Base-by-base conservation (phyloP, 768 basidiomycete genomes). In the Auriscalpium vulgare region DNA sequence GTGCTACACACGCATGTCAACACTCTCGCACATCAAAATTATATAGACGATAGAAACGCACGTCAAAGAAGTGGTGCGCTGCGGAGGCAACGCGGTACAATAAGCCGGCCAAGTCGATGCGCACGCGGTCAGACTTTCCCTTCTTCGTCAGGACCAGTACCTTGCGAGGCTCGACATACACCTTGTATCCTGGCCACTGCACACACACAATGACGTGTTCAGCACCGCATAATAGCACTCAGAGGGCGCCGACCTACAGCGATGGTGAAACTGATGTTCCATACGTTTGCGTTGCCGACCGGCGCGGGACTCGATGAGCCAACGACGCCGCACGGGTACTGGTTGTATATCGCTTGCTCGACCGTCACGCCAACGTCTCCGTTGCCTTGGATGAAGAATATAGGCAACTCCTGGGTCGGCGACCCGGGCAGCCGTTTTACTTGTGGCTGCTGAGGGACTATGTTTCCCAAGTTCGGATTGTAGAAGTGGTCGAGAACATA, bases 71-170 rank as follows among this genome's bases (percentile, higher is more conserved):
- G 52, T 57, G 46, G 43, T 62, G 59, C 10, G 60, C 36, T 7
- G 61, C 54, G 14, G 59, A 59, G 6, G 59, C 61, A 6, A 62
- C 50, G 43, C 60, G 61, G 29, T 55, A 50, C 10, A 60, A 53
- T 10, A 62, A 56, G 37, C 51, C 52, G 16, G 54, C 55, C 4
- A 62, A 23, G 10, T 55, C 60, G n/a, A 62, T 62, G 3, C 55
- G 59, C 40, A 51, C 56, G 4, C 59, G 55, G 16, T 47, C 50
- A 7, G 59, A 49, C 0, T 59, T 62, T 37, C 60, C 61, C 8
- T 62, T 59, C 50, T 55, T 47, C 11, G 59, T 62, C 50, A 60
- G 59, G 47, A 62, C 56, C 51, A 60, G 61, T 13, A 59, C 55
- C 34, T 62, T 57, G 55, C 59, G 29, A 29, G 29, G 29, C 29